Percentiles rank a stretch among this genome's conserved stretches.
These are phyloP conservation scores for Botrytis paeoniae DNA, from an alignment of 2,329 filamentous ascomycete species.

Conservation along the genomic window DNA sequence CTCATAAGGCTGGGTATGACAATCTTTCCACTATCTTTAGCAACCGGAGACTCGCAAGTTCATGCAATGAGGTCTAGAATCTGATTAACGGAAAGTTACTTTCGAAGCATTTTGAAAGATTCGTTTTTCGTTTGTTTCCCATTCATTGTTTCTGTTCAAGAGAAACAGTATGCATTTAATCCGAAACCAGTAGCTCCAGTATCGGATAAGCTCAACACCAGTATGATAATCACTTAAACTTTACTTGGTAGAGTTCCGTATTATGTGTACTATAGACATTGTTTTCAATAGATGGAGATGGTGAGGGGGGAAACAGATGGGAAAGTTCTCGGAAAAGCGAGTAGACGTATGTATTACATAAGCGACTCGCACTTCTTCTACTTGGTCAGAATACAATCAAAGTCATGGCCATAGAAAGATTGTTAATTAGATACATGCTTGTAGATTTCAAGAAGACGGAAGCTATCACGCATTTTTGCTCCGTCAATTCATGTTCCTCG, in stretches of 20 bases:
- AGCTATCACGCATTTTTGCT: background rate
- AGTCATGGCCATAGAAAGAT: background rate
- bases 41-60: background rate
- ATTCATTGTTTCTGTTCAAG: background rate
- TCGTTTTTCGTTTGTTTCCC: background rate
- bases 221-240: background rate
- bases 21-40: background rate
- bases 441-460: background rate
- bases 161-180: background rate
- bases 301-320: background rate
- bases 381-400: background rate
- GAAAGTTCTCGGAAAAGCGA: background rate
- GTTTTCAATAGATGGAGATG: background rate
- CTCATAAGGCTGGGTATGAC: background rate
- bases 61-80: background rate
- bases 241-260: background rate
- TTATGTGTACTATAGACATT: accelerated
- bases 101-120: background rate
- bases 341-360: background rate
- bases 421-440: background rate
- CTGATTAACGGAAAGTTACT: background rate
- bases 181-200: background rate
- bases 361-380: background rate
- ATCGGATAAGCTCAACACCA: background rate
- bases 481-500: background rate